phyloP scores from a whole-genome alignment of 2,329 filamentous ascomycete genomes.

The Karstenula rhodostoma region DNA sequence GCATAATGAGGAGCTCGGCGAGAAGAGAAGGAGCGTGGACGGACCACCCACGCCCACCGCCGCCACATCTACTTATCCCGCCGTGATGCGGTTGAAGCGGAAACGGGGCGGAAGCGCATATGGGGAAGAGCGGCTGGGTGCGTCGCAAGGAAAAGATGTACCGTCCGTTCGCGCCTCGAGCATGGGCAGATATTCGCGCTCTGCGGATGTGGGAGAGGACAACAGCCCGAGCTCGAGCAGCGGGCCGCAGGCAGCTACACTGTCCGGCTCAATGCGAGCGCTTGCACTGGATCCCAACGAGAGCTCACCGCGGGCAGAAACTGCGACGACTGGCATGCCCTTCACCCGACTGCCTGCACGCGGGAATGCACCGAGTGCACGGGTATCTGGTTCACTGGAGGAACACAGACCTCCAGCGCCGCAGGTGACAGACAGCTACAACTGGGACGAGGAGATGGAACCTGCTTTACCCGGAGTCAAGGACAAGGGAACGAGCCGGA shows the following conservation, averaged over 20 bases:
- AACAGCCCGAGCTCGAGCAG: constrained; percentile 35
- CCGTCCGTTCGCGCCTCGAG: constrained; percentile 30
- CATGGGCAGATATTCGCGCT: constrained; percentile 38
- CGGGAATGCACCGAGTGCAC: constrained; percentile 40
- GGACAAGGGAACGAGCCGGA: constrained; percentile 37
- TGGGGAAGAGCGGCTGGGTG: constrained; percentile 25
- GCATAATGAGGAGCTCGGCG: constrained; percentile 51
- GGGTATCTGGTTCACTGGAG: constrained; percentile 33
- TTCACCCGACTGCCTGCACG: constrained; percentile 60
- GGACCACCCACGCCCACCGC: constrained; percentile 23
- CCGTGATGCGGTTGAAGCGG: constrained; percentile 43
- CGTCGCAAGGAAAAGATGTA: constrained; percentile 40
- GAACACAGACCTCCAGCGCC: constrained; percentile 45
- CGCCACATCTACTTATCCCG: constrained; percentile 40
- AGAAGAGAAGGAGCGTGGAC: constrained; percentile 39
- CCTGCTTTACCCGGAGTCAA: constrained; percentile 40
- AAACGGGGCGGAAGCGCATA: constrained; percentile 43
- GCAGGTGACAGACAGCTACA: constrained; percentile 56
- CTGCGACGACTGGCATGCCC: constrained; percentile 57
- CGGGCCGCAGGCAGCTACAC: constrained; percentile 28
- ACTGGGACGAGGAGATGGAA: constrained; percentile 56
- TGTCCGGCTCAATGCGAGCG: constrained; percentile 41
- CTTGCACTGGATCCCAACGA: constrained; percentile 37
- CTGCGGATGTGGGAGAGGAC: constrained; percentile 36
- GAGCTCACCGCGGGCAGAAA: constrained; percentile 35